Evolutionary conservation across 257 asterid genomes (phyloP).

Genomic region (Rehmannia glutinosa): DNA sequence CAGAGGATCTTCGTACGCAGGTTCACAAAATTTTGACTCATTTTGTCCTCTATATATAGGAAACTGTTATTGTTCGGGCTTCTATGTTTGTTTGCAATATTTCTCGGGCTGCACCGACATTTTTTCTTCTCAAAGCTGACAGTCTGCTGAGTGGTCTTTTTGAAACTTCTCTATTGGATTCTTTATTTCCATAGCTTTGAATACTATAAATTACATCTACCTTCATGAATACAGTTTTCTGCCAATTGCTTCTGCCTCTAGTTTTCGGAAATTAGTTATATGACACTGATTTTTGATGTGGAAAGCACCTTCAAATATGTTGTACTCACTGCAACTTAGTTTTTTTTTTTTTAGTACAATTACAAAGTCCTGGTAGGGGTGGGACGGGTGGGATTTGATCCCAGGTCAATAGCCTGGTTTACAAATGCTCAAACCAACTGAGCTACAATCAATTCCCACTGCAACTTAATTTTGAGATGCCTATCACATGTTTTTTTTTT

Average conservation of each 20-base stretch:
- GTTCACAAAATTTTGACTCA: slow-evolving; percentile 34
- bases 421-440: neutral
- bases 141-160: neutral
- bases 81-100: neutral
- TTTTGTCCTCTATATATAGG: neutral
- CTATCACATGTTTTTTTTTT: neutral
- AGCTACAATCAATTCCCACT: neutral
- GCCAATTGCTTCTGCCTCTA: too few species aligned
- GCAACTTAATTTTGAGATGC: neutral
- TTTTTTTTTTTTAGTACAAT: too few species aligned
- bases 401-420: too few species aligned
- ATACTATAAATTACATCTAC: too few species aligned
- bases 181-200: neutral
- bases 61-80: neutral
- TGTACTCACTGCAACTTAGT: neutral
- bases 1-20: slow-evolving; percentile 99
- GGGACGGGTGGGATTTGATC: too few species aligned
- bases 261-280: neutral
- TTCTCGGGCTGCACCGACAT: neutral
- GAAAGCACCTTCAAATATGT: neutral
- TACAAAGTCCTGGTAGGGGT: too few species aligned
- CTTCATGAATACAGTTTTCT: neutral
- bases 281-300: neutral
- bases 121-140: neutral
- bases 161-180: neutral